These are phyloP conservation scores for Solanum bulbocastanum DNA, from an alignment of 257 asterid genomes.

Conservation along the genomic window DNA sequence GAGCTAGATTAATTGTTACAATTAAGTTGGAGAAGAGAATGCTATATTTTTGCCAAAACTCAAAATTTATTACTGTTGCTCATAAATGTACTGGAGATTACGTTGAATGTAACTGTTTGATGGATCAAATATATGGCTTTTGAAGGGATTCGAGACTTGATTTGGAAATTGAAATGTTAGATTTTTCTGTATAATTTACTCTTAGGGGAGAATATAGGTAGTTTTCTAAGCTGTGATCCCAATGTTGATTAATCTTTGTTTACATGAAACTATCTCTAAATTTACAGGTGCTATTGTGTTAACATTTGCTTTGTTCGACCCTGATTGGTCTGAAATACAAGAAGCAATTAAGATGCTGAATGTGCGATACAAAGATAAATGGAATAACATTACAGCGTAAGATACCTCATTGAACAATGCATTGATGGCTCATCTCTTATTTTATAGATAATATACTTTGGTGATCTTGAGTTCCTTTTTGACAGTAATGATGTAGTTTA, in stretches of 20 bases:
- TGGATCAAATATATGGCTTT: background rate
- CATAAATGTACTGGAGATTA: background rate
- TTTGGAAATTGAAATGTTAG: background rate
- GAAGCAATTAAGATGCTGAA: conserved; percentile 56
- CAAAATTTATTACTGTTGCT: background rate
- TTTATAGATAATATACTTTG: background rate
- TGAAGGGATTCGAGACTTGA: background rate
- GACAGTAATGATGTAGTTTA: background rate
- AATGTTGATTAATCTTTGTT: conserved; percentile 1
- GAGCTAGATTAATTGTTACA: background rate
- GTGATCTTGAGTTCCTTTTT: background rate
- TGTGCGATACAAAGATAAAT: conserved; percentile 34
- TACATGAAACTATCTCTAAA: background rate
- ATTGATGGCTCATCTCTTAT: background rate
- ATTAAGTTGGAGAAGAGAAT: background rate
- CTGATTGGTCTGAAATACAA: conserved; percentile 41
- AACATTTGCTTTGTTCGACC: conserved; percentile 39
- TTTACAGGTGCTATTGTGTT: conserved; percentile 38
- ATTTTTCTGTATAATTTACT: background rate
- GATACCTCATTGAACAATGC: background rate
- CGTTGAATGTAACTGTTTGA: background rate
- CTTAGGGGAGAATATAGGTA: background rate
- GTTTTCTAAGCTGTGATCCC: background rate
- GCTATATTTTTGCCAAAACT: background rate
- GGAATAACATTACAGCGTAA: conserved; percentile 45